Evolutionary conservation across 1,284 basidiomycete species (phyloP).

Genomic region (Wolfiporia cocos): DNA sequence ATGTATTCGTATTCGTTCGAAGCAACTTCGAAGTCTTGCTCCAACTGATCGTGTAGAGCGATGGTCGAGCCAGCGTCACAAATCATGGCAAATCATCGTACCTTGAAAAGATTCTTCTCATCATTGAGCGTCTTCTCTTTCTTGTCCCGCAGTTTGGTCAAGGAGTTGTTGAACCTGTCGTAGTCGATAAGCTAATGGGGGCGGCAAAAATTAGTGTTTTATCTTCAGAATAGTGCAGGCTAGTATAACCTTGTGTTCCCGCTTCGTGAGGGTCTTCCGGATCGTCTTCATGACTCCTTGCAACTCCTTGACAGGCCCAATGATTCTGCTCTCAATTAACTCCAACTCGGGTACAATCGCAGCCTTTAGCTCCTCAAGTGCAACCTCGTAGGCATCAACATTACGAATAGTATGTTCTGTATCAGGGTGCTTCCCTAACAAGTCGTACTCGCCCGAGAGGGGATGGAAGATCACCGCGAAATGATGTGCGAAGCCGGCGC

Average conservation of each 20-base stretch:
- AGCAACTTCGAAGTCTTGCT: conserved; percentile 96
- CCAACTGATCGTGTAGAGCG: conserved; percentile 51
- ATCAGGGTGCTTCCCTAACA: conserved; percentile 76
- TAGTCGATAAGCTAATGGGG: conserved; percentile 76
- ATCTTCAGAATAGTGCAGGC: too few species aligned
- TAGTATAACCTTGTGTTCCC: conserved; percentile 89
- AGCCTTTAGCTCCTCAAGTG: conserved; percentile 80
- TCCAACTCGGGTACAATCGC: conserved; percentile 90
- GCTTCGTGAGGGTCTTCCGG: conserved; percentile 91
- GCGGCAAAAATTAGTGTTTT: neutral
- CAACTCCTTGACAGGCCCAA: conserved; percentile 86
- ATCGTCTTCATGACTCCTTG: conserved; percentile 84
- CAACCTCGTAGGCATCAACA: conserved; percentile 62
- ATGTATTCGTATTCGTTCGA: conserved; percentile 96
- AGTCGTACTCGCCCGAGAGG: conserved; percentile 76
- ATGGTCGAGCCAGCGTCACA: too few species aligned
- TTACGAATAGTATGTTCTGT: conserved; percentile 76
- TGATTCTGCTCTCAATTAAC: conserved; percentile 86
- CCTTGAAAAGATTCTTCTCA: conserved; percentile 95
- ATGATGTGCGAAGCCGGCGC: conserved; percentile 72
- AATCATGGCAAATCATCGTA: conserved; percentile 25
- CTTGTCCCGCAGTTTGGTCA: conserved; percentile 95
- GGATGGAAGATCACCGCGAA: conserved; percentile 80
- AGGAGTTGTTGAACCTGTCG: conserved; percentile 93
- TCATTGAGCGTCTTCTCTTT: conserved; percentile 92